Evolutionary conservation across 1,284 basidiomycete species (phyloP), one percentile per base, ranked within the genome.

Genomic region (Rhodotorula mucilaginosa): DNA sequence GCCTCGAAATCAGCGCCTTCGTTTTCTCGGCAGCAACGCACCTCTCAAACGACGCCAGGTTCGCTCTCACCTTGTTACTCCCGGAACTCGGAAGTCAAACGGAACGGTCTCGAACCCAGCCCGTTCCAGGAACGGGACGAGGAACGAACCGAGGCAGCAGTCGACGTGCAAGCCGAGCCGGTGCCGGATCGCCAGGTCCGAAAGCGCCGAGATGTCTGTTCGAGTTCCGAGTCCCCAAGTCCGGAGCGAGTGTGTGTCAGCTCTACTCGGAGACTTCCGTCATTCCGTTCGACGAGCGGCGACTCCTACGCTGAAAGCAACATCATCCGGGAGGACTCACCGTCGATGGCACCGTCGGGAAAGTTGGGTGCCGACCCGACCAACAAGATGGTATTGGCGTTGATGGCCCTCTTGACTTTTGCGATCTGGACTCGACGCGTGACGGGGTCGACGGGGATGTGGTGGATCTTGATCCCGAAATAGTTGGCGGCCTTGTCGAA

Each of bases 71-170:
- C 56, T 59, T 18, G 93, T 95, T 44, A 97, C 93, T 6, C 94
- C 93, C 12, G 87, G 84, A 1, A 97, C 88, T n/a, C 88, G 83
- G 81, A 97, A 97, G 81, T 97, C 94, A 78, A 96, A 97, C 44
- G 64, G 63, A 39, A 66, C 61, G 34, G 47, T 23, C 31, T 77
- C 78, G 60, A 81, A 80, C 5, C 84, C 84, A 1, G 82, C 82
- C 49, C 84, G 81, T 76, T 91, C 89, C 52, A 97, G 85, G 85
- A 92, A 97, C 0, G 94, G 91, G 74, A 97, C 86, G 76, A 97
- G 90, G 82, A 97, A 96, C 64, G 90, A 91, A 3, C 93, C 94
- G 23, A 97, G 84, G 81, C 94, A 97, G 81, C 92, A 93, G 78
- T 95, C 75, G 67, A 76, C 95, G 80, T 99, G 97, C 39, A 97